Evolutionary conservation across 1,139 yeast genomes (phyloP).

Genomic region (Geotrichum fermentans): DNA sequence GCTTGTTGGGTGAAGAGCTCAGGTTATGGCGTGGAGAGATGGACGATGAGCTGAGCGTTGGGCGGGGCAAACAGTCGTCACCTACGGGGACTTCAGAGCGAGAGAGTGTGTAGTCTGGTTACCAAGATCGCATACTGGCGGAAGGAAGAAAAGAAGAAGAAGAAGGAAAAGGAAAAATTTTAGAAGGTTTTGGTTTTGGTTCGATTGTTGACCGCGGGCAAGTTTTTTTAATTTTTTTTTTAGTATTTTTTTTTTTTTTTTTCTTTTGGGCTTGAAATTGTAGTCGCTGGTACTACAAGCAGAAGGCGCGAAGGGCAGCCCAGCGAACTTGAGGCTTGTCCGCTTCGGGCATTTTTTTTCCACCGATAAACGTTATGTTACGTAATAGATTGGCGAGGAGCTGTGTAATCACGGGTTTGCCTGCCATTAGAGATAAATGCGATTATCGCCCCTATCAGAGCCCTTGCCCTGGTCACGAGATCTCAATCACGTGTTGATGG

Average conservation of each 20-base stretch:
- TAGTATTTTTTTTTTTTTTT: neutral
- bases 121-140: too few species aligned
- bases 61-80: neutral
- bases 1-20: too few species aligned
- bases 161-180: neutral
- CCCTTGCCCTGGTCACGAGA: conserved; percentile 15
- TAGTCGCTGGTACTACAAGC: too few species aligned
- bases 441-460: too few species aligned
- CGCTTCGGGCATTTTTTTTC: conserved; percentile 1
- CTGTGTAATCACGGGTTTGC: neutral
- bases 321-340: neutral
- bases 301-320: neutral
- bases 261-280: neutral
- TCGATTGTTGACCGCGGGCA: neutral
- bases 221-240: neutral
- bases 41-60: too few species aligned
- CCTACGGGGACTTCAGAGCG: neutral
- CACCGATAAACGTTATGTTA: conserved; percentile 6
- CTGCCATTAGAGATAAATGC: neutral
- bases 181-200: neutral
- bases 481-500: too few species aligned
- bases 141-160: neutral
- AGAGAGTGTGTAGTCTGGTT: neutral
- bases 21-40: too few species aligned
- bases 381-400: neutral